Evolutionary conservation across 78 protist genomes (phyloP), one percentile per base, ranked within the genome.

Genomic region (Paulinella micropora): DNA sequence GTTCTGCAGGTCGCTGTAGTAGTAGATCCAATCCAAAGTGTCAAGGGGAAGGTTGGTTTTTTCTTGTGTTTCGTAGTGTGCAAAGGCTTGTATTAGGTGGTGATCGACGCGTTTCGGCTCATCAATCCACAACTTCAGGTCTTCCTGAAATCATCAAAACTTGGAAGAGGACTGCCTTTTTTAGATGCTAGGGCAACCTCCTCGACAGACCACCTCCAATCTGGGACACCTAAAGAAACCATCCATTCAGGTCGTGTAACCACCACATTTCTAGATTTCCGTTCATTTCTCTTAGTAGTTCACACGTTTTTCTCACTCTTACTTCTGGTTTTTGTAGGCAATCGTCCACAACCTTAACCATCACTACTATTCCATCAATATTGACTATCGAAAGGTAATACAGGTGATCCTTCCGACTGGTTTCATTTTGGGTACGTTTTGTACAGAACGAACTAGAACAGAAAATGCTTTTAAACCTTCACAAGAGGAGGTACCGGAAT

Each of bases 171-270:
- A n/a, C n/a, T n/a, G n/a, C n/a, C n/a, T n/a, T n/a, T n/a, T n/a
- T n/a, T n/a, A 93, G 84, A 89, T 96, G 88, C 32, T 94, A 35
- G 96, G 96, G 1, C 94, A 88, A 29, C 99, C 97, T 91, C 98
- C 99, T 39, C 90, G 99, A 37, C 99, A 99, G 90, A 98, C 99
- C 3, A 99, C 99, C 2, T 95, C 98, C n/a, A 98, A 98, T 94
- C 31, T 98, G 6, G 99, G 99, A 23, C 97, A 95, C 89, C 92
- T 98, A 83, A 92, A 95, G 86, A 95, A 96, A 88, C 99, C 99
- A 0, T 92, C 98, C 26, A 93, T 97, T 67, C 97, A 96, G 67
- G 93, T n/a, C n/a, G n/a, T n/a, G n/a, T n/a, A n/a, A n/a, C n/a
- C n/a, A n/a, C n/a, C n/a, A n/a, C n/a, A n/a, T n/a, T n/a, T n/a